A percentile compares a stretch with the other conserved stretches of the same genome.
phyloP scores from a whole-genome alignment of 1,284 basidiomycete species.

The Cutaneotrichosporon sp. region DNA sequence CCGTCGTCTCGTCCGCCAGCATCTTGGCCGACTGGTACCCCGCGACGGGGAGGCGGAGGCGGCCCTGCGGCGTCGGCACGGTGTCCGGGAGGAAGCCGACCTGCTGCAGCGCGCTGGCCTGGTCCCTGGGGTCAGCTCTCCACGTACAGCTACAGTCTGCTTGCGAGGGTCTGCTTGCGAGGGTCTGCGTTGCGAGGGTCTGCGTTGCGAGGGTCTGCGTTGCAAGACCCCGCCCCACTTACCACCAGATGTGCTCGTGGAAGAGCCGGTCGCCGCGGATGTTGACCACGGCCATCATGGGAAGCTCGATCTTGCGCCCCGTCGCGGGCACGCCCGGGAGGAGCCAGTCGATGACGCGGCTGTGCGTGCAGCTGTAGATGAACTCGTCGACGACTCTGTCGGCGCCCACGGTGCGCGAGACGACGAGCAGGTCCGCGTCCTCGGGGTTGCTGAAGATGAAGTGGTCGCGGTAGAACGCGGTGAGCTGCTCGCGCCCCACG shows the following conservation, averaged over 20 bases:
- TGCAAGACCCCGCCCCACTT: no score
- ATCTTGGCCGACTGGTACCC: constrained; percentile 25
- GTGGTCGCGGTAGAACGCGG: constrained; percentile 57
- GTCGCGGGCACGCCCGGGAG: constrained; percentile 56
- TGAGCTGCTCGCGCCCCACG: constrained; percentile 58
- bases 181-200: no score
- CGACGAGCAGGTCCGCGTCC: constrained; percentile 53
- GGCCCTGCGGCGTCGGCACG: constrained; percentile 17
- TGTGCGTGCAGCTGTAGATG: constrained; percentile 55
- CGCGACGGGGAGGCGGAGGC: constrained; percentile 27
- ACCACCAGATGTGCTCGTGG: constrained; percentile 58
- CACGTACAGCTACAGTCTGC: no score
- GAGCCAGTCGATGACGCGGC: constrained; percentile 59
- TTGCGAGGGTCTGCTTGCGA: no score
- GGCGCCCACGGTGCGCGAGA: constrained; percentile 31
- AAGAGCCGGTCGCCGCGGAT: constrained; percentile 61
- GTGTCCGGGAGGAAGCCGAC: constrained; percentile 25
- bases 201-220: no score
- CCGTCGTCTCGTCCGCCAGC: constrained; percentile 27
- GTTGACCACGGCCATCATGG: constrained; percentile 62
- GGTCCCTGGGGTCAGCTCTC: no score
- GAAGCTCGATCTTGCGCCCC: constrained; percentile 58
- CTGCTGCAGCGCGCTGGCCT: constrained; percentile 31
- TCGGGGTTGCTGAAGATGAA: constrained; percentile 38
- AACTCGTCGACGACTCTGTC: constrained; percentile 38